Evolutionary conservation across 768 basidiomycete genomes (phyloP).

Genomic region (Hypholoma fasciculare): DNA sequence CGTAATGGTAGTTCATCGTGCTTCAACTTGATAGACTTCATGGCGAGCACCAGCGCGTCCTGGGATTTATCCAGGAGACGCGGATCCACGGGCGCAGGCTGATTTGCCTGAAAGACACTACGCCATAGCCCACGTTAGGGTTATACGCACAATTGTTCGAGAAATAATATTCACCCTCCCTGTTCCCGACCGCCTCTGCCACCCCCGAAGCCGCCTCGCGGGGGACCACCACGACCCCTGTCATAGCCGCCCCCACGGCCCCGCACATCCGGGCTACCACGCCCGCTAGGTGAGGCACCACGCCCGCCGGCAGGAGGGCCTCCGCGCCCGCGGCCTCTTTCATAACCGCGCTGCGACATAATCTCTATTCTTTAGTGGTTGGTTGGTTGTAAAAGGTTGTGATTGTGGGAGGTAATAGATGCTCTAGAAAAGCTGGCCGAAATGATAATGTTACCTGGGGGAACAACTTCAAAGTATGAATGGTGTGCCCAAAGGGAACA

Average conservation of each 20-base stretch:
- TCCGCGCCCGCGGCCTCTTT: conserved; percentile 39
- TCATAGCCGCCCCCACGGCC: conserved; percentile 26
- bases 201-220: conserved; percentile 12
- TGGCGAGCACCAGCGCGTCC: conserved; percentile 38
- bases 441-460: conserved; percentile 25
- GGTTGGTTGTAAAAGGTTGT: conserved; percentile 4
- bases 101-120: conserved; percentile 40
- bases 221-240: conserved; percentile 26
- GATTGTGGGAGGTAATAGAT: conserved; percentile 1
- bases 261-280: conserved; percentile 18
- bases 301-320: conserved; percentile 29
- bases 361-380: background rate
- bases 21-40: conserved; percentile 31
- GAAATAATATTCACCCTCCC: conserved; percentile 31
- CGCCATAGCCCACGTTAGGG: background rate
- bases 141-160: background rate
- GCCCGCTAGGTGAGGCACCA: conserved; percentile 22
- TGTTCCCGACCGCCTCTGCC: conserved; percentile 26
- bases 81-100: conserved; percentile 39
- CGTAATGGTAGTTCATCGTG: conserved; percentile 52
- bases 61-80: conserved; percentile 43
- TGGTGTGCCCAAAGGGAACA: conserved; percentile 26
- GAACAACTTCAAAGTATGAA: conserved; percentile 26
- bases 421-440: background rate
- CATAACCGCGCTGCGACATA: conserved; percentile 32